Conservation (phyloP, 352 stramenopile species). For the Phytophthora nicotianae region DNA sequence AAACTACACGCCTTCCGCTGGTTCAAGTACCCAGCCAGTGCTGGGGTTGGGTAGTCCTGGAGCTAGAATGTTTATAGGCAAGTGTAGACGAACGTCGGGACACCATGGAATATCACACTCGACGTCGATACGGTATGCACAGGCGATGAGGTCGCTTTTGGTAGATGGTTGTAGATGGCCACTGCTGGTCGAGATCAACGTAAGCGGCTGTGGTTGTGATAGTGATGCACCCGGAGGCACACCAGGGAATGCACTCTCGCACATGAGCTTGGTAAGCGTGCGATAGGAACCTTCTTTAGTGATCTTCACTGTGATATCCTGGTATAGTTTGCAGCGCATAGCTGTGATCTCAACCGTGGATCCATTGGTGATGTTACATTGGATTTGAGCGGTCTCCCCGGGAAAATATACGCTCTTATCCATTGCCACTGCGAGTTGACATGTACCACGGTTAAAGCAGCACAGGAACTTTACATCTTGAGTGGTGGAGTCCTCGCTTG, state of each 20-base stretch:
- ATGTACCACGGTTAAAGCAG: slow-evolving; percentile 66
- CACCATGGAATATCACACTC: slow-evolving; percentile 76
- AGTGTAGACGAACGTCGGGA: slow-evolving; percentile 57
- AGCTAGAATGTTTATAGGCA: slow-evolving; percentile 65
- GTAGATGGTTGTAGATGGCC: slow-evolving; percentile 54
- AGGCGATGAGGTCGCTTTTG: slow-evolving; percentile 51
- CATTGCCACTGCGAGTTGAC: slow-evolving; percentile 61
- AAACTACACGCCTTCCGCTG: neutral
- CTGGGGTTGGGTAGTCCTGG: slow-evolving; percentile 29
- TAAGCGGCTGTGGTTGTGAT: slow-evolving; percentile 58
- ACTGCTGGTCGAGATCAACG: slow-evolving; percentile 36
- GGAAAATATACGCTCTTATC: slow-evolving; percentile 79
- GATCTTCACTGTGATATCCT: slow-evolving; percentile 50
- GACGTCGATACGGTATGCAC: slow-evolving; percentile 63
- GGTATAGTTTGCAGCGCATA: slow-evolving; percentile 65
- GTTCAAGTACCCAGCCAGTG: slow-evolving; percentile 30
- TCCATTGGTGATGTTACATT: slow-evolving; percentile 65
- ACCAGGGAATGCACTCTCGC: slow-evolving; percentile 49
- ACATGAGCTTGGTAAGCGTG: slow-evolving; percentile 52
- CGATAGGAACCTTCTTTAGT: slow-evolving; percentile 25
- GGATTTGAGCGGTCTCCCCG: slow-evolving; percentile 61
- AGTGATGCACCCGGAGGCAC: slow-evolving; percentile 40
- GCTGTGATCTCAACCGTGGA: slow-evolving; percentile 60
- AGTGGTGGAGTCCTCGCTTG: slow-evolving; percentile 60
- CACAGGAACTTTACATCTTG: slow-evolving; percentile 64